A percentile compares a stretch with the other conserved stretches of the same genome.
Evolutionary conservation across 257 asterid genomes (phyloP).

Genomic region (Rehmannia glutinosa): DNA sequence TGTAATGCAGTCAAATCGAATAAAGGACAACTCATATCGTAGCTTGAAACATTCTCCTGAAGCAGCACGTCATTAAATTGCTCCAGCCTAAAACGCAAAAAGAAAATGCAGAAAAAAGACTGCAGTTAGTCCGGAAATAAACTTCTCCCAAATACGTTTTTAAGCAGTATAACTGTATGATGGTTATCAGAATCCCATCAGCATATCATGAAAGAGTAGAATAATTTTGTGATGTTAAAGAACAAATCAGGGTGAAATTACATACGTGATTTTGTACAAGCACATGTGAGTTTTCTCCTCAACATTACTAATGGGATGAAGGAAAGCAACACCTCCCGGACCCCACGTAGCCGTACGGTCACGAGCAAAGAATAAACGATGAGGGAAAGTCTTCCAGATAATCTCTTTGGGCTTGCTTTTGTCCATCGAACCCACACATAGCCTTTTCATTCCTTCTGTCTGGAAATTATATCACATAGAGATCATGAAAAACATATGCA

Average conservation of each 20-base stretch:
- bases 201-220: not conserved
- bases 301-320: constrained; percentile 58
- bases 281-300: constrained; percentile 64
- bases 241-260: constrained; percentile 5
- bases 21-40: constrained; percentile 46
- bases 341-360: constrained; percentile 83
- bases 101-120: not conserved
- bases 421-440: constrained; percentile 74
- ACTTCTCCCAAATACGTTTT: not conserved
- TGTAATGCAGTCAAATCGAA: constrained; percentile 52
- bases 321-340: constrained; percentile 95
- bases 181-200: not conserved
- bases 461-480: constrained; percentile 31
- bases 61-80: constrained; percentile 83
- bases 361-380: constrained; percentile 80
- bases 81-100: constrained; percentile 57
- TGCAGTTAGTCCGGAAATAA: not conserved
- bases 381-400: constrained; percentile 69
- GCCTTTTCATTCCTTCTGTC: constrained; percentile 75
- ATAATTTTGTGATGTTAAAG: not conserved
- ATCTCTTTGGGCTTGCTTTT: constrained; percentile 61
- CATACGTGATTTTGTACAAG: constrained; percentile 90
- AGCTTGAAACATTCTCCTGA: constrained; percentile 65
- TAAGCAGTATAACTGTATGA: not conserved
- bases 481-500: not conserved